A percentile compares a stretch with the other conserved stretches of the same genome.
These are phyloP conservation scores for Lithohypha guttulata DNA, from an alignment of 2,329 filamentous ascomycete genomes.

Conservation along the genomic window DNA sequence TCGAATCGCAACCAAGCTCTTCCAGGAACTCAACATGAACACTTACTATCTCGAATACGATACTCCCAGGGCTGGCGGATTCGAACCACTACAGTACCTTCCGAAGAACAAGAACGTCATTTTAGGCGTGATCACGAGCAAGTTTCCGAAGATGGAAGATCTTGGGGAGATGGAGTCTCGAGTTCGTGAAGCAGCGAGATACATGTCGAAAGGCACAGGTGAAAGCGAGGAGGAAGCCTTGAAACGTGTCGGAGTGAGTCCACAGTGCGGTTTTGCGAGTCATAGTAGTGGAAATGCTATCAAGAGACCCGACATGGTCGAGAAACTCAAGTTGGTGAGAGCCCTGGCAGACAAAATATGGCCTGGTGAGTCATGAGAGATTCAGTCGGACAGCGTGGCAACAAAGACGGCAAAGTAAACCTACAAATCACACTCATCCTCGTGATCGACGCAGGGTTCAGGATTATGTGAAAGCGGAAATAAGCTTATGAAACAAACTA, in stretches of 20 bases:
- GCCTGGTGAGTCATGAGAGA: conserved; percentile 39
- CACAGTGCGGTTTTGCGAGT: conserved; percentile 58
- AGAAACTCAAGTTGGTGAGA: conserved; percentile 55
- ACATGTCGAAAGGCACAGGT: conserved; percentile 52
- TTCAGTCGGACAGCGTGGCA: too few relatives aligned
- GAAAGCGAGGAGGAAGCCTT: conserved; percentile 54
- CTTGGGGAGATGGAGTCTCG: conserved; percentile 47
- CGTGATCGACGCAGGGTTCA: too few relatives aligned
- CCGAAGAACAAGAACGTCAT: conserved; percentile 49
- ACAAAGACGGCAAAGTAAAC: too few relatives aligned
- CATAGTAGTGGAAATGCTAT: conserved; percentile 59
- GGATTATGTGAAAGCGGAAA: too few relatives aligned
- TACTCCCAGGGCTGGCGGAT: conserved; percentile 48
- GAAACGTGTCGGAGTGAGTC: conserved; percentile 52
- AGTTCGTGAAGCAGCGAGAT: conserved; percentile 48
- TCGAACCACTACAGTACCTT: conserved; percentile 48
- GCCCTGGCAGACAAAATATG: conserved; percentile 58
- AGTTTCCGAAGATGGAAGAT: conserved; percentile 47
- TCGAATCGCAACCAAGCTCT: conserved; percentile 51
- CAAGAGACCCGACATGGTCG: conserved; percentile 53
- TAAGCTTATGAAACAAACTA: too few relatives aligned
- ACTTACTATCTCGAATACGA: conserved; percentile 57
- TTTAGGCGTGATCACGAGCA: conserved; percentile 49
- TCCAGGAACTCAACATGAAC: conserved; percentile 46
- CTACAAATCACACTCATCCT: too few relatives aligned